A percentile compares a stretch with the other conserved stretches of the same genome.
These are phyloP conservation scores for Choanephora cucurbitarum DNA, from an alignment of 371 early-diverging fungal genomes.

Conservation along the genomic window DNA sequence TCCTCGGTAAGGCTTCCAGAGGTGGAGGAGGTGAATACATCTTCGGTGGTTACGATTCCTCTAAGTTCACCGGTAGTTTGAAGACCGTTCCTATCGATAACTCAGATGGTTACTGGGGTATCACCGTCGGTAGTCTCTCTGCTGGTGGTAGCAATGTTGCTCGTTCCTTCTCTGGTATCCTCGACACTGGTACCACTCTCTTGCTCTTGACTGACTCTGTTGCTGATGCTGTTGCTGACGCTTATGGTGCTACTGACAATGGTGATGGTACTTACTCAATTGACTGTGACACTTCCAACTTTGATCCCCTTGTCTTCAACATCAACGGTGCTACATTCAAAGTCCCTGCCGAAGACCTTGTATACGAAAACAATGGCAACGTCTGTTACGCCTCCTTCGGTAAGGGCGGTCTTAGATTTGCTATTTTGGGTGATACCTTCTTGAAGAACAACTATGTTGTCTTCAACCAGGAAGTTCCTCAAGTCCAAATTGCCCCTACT, in stretches of 20 bases:
- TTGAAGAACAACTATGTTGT: slow-evolving; percentile 12
- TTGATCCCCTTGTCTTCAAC: slow-evolving; percentile 13
- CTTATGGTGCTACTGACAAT: slow-evolving; percentile 16
- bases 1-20: slow-evolving; percentile 12
- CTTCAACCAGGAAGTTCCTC: slow-evolving; percentile 30
- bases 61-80: too few relatives aligned
- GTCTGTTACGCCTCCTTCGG: slow-evolving; percentile 23
- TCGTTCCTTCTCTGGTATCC: too few relatives aligned
- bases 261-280: slow-evolving; percentile 27
- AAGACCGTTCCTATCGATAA: too few relatives aligned
- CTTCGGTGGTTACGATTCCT: too few relatives aligned
- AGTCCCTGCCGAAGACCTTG: slow-evolving; percentile 20
- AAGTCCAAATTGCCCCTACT: slow-evolving; percentile 24
- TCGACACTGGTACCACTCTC: too few relatives aligned
- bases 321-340: slow-evolving; percentile 16
- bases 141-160: too few relatives aligned
- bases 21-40: too few relatives aligned
- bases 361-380: slow-evolving; percentile 14
- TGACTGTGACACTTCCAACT: slow-evolving; percentile 16
- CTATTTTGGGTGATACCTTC: slow-evolving; percentile 34
- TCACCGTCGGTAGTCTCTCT: too few relatives aligned
- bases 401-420: slow-evolving; percentile 17
- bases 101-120: too few relatives aligned
- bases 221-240: slow-evolving; percentile 22
- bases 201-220: slow-evolving; percentile 45